Conservation (phyloP, 192 early-diverging fungal genomes). For the Coemansia sp. region DNA sequence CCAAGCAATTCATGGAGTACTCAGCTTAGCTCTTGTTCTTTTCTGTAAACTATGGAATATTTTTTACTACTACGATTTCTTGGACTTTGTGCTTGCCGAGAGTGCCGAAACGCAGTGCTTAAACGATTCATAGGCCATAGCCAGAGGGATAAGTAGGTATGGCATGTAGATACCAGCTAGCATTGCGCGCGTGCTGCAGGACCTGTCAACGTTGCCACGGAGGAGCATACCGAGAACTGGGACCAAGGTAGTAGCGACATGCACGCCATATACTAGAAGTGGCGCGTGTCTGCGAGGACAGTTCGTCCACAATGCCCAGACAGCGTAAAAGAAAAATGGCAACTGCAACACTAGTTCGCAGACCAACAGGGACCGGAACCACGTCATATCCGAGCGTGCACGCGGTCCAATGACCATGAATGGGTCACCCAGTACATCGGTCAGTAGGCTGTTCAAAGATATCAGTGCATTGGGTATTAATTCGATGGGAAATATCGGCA, state of each 20-base stretch:
- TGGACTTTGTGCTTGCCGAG: not conserved
- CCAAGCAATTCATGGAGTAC: constrained; percentile 57
- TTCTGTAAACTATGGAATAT: not conserved
- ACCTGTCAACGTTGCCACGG: constrained; percentile 53
- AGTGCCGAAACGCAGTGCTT: constrained; percentile 20
- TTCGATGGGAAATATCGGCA: constrained; percentile 57
- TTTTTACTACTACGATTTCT: constrained; percentile 8
- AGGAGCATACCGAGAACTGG: constrained; percentile 60
- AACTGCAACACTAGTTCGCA: constrained; percentile 68
- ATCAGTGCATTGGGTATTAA: constrained; percentile 34
- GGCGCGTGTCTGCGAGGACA: constrained; percentile 35
- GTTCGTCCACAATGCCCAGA: constrained; percentile 58
- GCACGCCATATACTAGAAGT: constrained; percentile 68
- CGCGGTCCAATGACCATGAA: constrained; percentile 57
- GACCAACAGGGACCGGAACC: constrained; percentile 68
- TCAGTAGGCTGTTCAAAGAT: constrained; percentile 52
- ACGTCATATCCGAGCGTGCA: constrained; percentile 45
- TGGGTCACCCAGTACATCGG: constrained; percentile 62
- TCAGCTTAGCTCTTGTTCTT: constrained; percentile 8
- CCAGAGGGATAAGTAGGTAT: constrained; percentile 66
- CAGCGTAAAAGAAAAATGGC: constrained; percentile 71
- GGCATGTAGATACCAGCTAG: constrained; percentile 66
- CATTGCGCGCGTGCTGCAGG: constrained; percentile 43
- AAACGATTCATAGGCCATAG: constrained; percentile 56
- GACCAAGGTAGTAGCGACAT: constrained; percentile 73